A percentile compares a stretch with the other conserved stretches of the same genome.
Evolutionary conservation across 1,284 basidiomycete species (phyloP).

Genomic region (Tremellales sp.): DNA sequence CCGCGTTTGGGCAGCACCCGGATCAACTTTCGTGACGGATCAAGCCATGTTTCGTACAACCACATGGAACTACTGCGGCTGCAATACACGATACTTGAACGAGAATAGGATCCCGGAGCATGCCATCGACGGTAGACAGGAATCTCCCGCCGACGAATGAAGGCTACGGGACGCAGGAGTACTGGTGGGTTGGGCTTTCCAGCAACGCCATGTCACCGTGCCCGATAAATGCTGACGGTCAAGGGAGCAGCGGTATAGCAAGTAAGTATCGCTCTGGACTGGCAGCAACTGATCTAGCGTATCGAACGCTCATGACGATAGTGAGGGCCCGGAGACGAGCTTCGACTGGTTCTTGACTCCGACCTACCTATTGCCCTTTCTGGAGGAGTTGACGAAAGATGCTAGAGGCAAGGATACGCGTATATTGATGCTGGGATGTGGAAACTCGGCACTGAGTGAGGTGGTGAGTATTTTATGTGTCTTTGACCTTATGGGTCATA

Average conservation of each 20-base stretch:
- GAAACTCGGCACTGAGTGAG: constrained; percentile 67
- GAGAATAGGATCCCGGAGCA: constrained; percentile 1
- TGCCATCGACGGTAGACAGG: constrained; percentile 35
- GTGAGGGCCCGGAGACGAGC: constrained; percentile 60
- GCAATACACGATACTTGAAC: no score
- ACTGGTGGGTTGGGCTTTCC: constrained; percentile 57
- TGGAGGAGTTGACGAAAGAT: constrained; percentile 28
- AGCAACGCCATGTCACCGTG: constrained; percentile 7
- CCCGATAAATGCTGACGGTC: not conserved
- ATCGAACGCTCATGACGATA: constrained; percentile 26
- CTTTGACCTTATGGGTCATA: not conserved
- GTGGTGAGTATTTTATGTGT: constrained; percentile 25
- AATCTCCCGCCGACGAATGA: constrained; percentile 64
- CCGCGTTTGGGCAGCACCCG: not conserved
- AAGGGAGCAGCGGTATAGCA: constrained; percentile 65
- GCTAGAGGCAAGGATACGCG: constrained; percentile 54
- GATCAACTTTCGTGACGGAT: not conserved
- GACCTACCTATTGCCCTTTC: constrained; percentile 41
- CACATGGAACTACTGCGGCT: no score
- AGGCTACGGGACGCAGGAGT: constrained; percentile 67
- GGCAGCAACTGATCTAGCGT: no score
- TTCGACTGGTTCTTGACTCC: constrained; percentile 65
- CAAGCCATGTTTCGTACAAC: no score
- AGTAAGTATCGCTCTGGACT: constrained; percentile 50
- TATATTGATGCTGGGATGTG: constrained; percentile 86